Evolutionary conservation across 345 rosid species (phyloP), one percentile per base, ranked within the genome.

Genomic region (Populus deltoides): DNA sequence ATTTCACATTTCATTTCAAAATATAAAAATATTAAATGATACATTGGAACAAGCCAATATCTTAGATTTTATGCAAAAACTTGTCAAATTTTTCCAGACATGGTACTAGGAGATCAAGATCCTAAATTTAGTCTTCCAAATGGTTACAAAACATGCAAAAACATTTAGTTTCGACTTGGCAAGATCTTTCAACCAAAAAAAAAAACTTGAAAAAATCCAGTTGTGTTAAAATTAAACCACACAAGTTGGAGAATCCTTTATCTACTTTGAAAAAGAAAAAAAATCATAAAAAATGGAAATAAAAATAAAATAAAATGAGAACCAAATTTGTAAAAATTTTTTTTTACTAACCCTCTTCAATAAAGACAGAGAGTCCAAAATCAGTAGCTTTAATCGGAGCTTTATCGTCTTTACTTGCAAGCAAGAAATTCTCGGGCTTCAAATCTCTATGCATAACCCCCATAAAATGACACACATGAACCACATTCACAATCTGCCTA

Each of bases 361-460:
- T 82, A 77, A 82, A 82, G 36, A 82, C 85, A 51, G 85, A 75
- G 76, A 78, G 77, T 5, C 85, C 85, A 57, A 82, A 82, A 75
- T 82, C 85, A 59, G 82, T 82, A n/a, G 79, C 79, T 66, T 78
- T 82, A 4, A 82, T 20, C 0, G 82, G 85, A 70, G 85, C 66
- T 31, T 45, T 27, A 7, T 75, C 77, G 0, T 66, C 82, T 5
- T 18, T 51, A 15, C 47, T 71, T 1, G 72, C 79, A 7, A 74
- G 67, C 82, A 82, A 78, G 82, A 82, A 82, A 71, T 82, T 82
- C 61, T 82, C 85, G 41, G 85, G 85, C 82, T 82, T 82, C 79
- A 82, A 78, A 20, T 82, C 85, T 29, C 85, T 75, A 66, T 82
- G 85, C 65, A 82, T 75, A 7, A 82, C 85, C 36, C 85, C 85